These are phyloP conservation scores for Tuctoria greenei DNA, from an alignment of 176 grass and related monocot genomes.

Conservation along the genomic window DNA sequence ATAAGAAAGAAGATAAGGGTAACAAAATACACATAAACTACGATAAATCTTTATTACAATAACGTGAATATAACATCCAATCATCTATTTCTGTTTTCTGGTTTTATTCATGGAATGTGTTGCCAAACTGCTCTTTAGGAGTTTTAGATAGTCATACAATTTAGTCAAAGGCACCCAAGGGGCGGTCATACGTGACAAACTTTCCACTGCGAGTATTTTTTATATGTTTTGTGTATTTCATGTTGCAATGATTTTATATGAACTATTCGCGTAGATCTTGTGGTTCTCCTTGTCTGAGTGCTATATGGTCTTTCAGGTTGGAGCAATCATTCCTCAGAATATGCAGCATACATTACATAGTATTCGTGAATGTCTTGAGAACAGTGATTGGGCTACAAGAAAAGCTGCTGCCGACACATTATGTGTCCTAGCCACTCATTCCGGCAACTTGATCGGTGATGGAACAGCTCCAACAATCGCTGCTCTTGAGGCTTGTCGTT, in stretches of 20 bases:
- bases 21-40: no score
- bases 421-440: constrained; percentile 68
- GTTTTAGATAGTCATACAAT: constrained; percentile 2
- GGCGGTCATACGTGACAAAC: not conserved
- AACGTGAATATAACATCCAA: not conserved
- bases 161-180: not conserved
- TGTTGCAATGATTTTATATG: constrained; percentile 15
- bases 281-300: constrained; percentile 14
- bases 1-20: no score
- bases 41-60: constrained; percentile 1
- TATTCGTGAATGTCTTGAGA: constrained; percentile 87
- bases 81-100: not conserved
- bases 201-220: not conserved
- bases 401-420: constrained; percentile 95
- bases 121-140: constrained; percentile 8
- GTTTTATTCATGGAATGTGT: constrained; percentile 11
- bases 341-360: constrained; percentile 88
- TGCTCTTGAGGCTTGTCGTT: constrained; percentile 86
- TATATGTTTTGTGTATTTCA: constrained; percentile 9
- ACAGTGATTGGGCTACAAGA: constrained; percentile 89
- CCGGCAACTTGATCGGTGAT: constrained; percentile 78
- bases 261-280: not conserved
- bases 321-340: constrained; percentile 82
- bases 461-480: constrained; percentile 62
- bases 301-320: constrained; percentile 65